Evolutionary conservation across 371 early-diverging fungal genomes (phyloP), one percentile per base, ranked within the genome.

Genomic region (Paraphysoderma sedebokerense): DNA sequence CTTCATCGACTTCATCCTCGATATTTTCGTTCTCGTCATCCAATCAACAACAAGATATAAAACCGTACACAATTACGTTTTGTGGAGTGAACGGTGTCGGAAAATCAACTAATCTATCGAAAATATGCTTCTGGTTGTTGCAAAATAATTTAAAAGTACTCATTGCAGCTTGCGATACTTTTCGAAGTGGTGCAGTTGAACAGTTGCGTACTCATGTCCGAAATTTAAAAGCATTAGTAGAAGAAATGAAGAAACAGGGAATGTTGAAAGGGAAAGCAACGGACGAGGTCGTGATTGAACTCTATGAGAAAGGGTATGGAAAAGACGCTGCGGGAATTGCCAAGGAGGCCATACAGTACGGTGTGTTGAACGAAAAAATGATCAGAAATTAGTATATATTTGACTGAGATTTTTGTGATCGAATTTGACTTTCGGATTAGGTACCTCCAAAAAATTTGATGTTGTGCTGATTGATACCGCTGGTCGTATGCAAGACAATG

Each of bases 31-130:
- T n/a, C n/a, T n/a, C n/a, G n/a, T n/a, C n/a, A n/a, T n/a, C n/a
- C n/a, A n/a, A n/a, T n/a, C n/a, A n/a, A n/a, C n/a, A n/a, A n/a
- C 74, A 67, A 36, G 20, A n/a, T 28, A 30, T 8, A 15, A 72
- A 87, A 42, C 90, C 92, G 7, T 98, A 88, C 65, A 77, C 77
- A 5, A 80, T 95, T 51, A 85, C 85, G 5, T 95, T 98, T 68
- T 86, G 98, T 46, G 99, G 99, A 22, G 98, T 98, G 20, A 99
- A 99, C 66, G 99, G 99, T 19, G 98, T 99, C 13, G 99, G 98
- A 26, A 76, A 91, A 65, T 87, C 91, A 7, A 99, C 99, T 45
- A 96, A 98, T 47, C 61, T 99, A 41, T 87, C 95, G 54, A 99
- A 99, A 61, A 85, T 93, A 5, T 89, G 91, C 50, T 97, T 89